Conservation (phyloP, 2,329 filamentous ascomycete genomes). For the Capronia americana region DNA sequence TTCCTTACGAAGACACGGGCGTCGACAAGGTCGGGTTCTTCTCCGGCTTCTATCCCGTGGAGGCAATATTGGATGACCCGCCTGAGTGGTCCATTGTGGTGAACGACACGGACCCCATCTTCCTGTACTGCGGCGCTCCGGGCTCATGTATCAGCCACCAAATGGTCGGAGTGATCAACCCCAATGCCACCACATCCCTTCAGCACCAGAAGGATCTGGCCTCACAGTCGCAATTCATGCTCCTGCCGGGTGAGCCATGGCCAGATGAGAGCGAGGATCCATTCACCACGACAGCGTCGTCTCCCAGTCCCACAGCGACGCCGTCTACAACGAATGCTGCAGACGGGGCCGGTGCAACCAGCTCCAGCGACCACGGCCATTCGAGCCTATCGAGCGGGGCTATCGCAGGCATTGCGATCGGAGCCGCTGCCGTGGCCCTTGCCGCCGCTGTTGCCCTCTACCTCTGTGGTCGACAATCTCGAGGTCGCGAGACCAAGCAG, state of each 20-base stretch:
- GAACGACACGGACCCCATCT: slow-evolving; percentile 69
- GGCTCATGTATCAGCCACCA: slow-evolving; percentile 68
- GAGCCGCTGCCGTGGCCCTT: slow-evolving; percentile 26
- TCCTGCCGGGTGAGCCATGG: slow-evolving; percentile 38
- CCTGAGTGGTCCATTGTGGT: slow-evolving; percentile 54
- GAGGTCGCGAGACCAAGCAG: slow-evolving; percentile 5
- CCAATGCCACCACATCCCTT: slow-evolving; percentile 44
- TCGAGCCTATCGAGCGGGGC: slow-evolving; percentile 27
- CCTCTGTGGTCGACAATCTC: slow-evolving; percentile 31
- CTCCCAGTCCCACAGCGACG: slow-evolving; percentile 19
- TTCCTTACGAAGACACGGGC: slow-evolving; percentile 64
- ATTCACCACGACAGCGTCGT: slow-evolving; percentile 20
- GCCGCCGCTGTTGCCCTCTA: slow-evolving; percentile 29
- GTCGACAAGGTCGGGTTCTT: slow-evolving; percentile 60
- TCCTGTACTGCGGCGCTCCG: slow-evolving; percentile 73
- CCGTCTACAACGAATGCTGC: not conserved
- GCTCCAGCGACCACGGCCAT: slow-evolving; percentile 4
- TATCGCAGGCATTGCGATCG: slow-evolving; percentile 34
- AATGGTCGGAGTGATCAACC: slow-evolving; percentile 81
- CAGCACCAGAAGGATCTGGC: slow-evolving; percentile 36
- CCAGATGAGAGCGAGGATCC: slow-evolving; percentile 31
- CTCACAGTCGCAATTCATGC: slow-evolving; percentile 31
- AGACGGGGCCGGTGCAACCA: slow-evolving; percentile 1
- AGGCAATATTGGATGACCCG: slow-evolving; percentile 54
- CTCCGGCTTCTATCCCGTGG: slow-evolving; percentile 57